Base-by-base conservation (phyloP, 257 asterid species). In the Sherardia arvensis region DNA sequence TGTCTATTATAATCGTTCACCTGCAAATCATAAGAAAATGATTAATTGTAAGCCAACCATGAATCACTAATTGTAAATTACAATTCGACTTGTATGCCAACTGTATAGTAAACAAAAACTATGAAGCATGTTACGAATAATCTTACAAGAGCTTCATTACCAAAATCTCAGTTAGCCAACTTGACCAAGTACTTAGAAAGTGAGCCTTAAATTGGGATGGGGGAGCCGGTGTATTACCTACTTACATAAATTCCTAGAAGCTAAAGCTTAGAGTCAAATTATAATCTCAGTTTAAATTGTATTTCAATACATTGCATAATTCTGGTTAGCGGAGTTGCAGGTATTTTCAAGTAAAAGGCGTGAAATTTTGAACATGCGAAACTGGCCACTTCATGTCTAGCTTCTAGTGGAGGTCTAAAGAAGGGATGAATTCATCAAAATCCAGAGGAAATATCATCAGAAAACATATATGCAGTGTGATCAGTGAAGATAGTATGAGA, bases 1-100 rank as follows among this genome's bases (percentile, higher is more conserved):
- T 83, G 84, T 43, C 83, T 80, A n/a, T 74, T 74, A 71, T 81
- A 76, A 68, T 86, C 94, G 72, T 70, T 68, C 64, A 38, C 83
- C 98, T 86, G 81, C 32, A 54, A 7, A 29, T 45, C 27, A 58
- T 32, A 32, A 25, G 36, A 22, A 8, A 22, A 48, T 2, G 59
- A 60, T 58, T 29, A 14, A 30, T 58, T 20, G 21, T n/a, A n/a
- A n/a, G n/a, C n/a, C n/a, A n/a, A n/a, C n/a, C n/a, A n/a, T n/a
- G n/a, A 51, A 33, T 25, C 26, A 28, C 32, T 29, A 28, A 65
- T 5, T 47, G 12, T 51, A 45, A 20, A 43, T 25, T 2, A 43
- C 25, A 10, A 61, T 18, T 43, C 22, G 22, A 66, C 1, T 8
- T 66, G 38, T 11, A 54, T 18, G 23, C 6, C 8, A 20, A 22